A percentile compares a stretch with the other conserved stretches of the same genome.
Evolutionary conservation across 2,329 filamentous ascomycete species (phyloP).

Genomic region (Trichoderma hamatum): DNA sequence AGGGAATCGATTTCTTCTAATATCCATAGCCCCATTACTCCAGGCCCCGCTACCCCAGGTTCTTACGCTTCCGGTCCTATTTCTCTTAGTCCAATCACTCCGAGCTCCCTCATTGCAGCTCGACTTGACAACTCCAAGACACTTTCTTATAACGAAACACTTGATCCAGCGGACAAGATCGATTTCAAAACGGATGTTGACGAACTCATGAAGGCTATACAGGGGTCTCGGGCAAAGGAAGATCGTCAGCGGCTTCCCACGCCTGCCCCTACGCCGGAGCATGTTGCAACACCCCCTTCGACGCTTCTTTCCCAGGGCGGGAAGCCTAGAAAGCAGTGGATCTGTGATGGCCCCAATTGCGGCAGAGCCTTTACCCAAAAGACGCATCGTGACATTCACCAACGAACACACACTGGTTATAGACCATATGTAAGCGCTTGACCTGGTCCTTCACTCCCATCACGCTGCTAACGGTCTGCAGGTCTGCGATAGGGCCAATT

Average conservation of each 20-base stretch:
- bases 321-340: conserved; percentile 63
- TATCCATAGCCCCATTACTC: neutral
- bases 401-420: conserved; percentile 82
- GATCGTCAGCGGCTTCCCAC: conserved; percentile 34
- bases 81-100: conserved; percentile 29
- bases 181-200: conserved; percentile 83
- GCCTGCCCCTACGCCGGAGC: conserved; percentile 30
- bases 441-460: neutral
- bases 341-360: conserved; percentile 74
- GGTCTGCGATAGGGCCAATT: conserved; percentile 72
- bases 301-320: conserved; percentile 35
- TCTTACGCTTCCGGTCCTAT: conserved; percentile 12
- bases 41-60: conserved; percentile 29
- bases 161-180: conserved; percentile 53
- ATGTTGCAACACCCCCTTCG: neutral
- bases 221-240: conserved; percentile 60
- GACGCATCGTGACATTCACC: conserved; percentile 90
- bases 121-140: conserved; percentile 41
- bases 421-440: conserved; percentile 76
- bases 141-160: conserved; percentile 50
- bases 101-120: conserved; percentile 1
- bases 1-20: conserved; percentile 38
- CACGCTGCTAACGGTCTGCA: conserved; percentile 38
- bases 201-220: conserved; percentile 85
- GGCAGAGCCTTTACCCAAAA: conserved; percentile 85